A percentile compares a stretch with the other conserved stretches of the same genome.
Evolutionary conservation across 257 asterid genomes (phyloP).

Genomic region (Solanum pimpinellifolium): DNA sequence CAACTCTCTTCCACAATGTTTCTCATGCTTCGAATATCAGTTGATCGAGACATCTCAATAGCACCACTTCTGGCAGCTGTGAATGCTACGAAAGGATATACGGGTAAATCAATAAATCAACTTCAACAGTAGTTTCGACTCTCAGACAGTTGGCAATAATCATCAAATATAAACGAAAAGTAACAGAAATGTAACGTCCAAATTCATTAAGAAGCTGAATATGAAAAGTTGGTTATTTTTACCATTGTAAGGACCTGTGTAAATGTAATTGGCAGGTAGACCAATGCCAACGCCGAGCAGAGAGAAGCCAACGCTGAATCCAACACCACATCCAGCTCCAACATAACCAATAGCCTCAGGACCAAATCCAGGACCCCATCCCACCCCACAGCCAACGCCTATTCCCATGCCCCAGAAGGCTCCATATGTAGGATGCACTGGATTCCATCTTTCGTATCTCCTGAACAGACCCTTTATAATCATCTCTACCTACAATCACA

Average conservation of each 20-base stretch:
- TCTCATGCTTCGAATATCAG: conserved; percentile 15
- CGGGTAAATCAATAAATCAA: background rate
- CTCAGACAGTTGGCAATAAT: background rate
- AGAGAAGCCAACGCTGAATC: conserved; percentile 80
- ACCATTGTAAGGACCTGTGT: conserved; percentile 50
- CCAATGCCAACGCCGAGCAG: conserved; percentile 79
- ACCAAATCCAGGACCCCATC: conserved; percentile 99
- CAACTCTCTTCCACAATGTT: conserved; percentile 19
- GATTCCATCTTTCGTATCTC: conserved; percentile 83
- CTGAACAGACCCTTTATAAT: conserved; percentile 69
- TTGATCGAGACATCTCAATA: conserved; percentile 29
- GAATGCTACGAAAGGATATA: conserved; percentile 26
- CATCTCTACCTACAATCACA: conserved; percentile 42
- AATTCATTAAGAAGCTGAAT: background rate
- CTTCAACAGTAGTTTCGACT: background rate
- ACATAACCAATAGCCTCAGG: conserved; percentile 89
- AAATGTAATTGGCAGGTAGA: conserved; percentile 57
- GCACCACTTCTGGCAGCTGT: conserved; percentile 30
- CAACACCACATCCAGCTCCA: conserved; percentile 96
- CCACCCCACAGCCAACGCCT: conserved; percentile 94
- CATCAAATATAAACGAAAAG: background rate
- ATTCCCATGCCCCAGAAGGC: conserved; percentile 95
- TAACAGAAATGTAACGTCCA: background rate
- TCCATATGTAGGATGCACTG: conserved; percentile 81
- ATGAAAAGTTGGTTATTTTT: background rate